Percentiles rank a stretch among this genome's conserved stretches.
These are phyloP conservation scores for Lecanicillium sp. DNA, from an alignment of 2,329 filamentous ascomycete genomes.

Conservation along the genomic window DNA sequence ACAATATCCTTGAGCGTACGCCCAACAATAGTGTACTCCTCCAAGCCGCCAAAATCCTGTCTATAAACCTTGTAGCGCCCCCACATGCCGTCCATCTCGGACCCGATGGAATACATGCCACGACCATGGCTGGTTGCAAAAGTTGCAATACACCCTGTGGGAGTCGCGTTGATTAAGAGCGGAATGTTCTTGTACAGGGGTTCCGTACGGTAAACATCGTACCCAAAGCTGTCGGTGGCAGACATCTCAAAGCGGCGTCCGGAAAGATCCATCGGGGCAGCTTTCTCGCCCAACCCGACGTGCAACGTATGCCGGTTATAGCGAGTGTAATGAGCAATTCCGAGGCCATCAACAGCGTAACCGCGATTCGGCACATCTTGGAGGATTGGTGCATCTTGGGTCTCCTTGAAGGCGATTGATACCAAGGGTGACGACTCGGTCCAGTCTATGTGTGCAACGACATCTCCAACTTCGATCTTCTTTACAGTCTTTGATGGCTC, in stretches of 20 bases:
- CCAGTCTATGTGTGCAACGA: conserved; percentile 53
- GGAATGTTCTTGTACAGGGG: conserved; percentile 72
- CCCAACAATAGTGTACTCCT: conserved; percentile 63
- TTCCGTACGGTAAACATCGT: conserved; percentile 63
- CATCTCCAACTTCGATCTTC: conserved; percentile 36
- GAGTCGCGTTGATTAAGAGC: conserved; percentile 60
- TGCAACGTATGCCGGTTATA: conserved; percentile 58
- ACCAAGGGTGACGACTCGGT: conserved; percentile 44
- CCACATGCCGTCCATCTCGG: conserved; percentile 71
- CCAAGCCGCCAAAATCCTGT: conserved; percentile 63
- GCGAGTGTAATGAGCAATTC: conserved; percentile 56
- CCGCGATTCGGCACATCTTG: conserved; percentile 57
- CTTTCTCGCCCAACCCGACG: conserved; percentile 64
- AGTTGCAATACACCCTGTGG: conserved; percentile 55
- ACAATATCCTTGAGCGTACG: conserved; percentile 60
- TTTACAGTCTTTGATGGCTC: conserved; percentile 24
- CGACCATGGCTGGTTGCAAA: conserved; percentile 61
- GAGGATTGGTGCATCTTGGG: conserved; percentile 46
- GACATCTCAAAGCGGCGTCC: conserved; percentile 59
- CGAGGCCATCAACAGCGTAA: conserved; percentile 53
- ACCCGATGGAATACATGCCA: conserved; percentile 58
- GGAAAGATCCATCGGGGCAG: conserved; percentile 64
- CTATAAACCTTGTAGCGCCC: conserved; percentile 67
- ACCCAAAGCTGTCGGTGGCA: conserved; percentile 66
- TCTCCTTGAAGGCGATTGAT: conserved; percentile 40